phyloP scores from a whole-genome alignment of 768 basidiomycete genomes.

The Pilatotrama ljubarskyi region DNA sequence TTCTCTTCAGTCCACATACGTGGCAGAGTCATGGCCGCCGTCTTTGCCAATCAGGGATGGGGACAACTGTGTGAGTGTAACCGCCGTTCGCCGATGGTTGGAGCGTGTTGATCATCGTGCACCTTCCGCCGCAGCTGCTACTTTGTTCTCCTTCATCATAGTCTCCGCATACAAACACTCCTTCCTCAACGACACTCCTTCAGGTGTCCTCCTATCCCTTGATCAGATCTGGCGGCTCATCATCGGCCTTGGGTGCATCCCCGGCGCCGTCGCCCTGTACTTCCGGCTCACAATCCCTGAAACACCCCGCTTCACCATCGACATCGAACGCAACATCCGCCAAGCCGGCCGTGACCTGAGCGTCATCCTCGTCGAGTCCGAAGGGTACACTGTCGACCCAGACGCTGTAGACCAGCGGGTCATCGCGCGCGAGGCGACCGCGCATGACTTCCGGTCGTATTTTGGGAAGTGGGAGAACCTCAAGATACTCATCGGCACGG shows the following conservation, averaged over 20 bases:
- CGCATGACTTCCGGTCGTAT: slow-evolving; percentile 57
- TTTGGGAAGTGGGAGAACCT: slow-evolving; percentile 76
- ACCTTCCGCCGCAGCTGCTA: slow-evolving; percentile 53
- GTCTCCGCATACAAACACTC: slow-evolving; percentile 67
- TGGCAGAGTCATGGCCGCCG: slow-evolving; percentile 50
- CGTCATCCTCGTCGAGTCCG: slow-evolving; percentile 37
- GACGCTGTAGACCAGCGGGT: slow-evolving; percentile 57
- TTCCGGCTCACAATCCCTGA: slow-evolving; percentile 51
- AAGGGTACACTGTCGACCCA: slow-evolving; percentile 49
- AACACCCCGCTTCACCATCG: slow-evolving; percentile 51
- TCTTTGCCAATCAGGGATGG: slow-evolving; percentile 49
- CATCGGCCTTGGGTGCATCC: slow-evolving; percentile 49
- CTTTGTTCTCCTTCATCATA: slow-evolving; percentile 67
- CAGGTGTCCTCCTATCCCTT: slow-evolving; percentile 46
- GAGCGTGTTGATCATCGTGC: neutral
- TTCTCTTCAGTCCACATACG: slow-evolving; percentile 48
- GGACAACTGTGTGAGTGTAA: slow-evolving; percentile 38
- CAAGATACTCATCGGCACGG: slow-evolving; percentile 79
- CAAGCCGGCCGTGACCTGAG: slow-evolving; percentile 45
- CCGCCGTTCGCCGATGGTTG: neutral
- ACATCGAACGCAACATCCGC: slow-evolving; percentile 48
- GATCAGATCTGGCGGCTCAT: slow-evolving; percentile 56
- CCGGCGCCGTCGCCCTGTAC: slow-evolving; percentile 45
- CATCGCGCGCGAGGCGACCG: slow-evolving; percentile 42
- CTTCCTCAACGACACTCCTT: slow-evolving; percentile 47